phyloP scores from a whole-genome alignment of 495 filamentous ascomycete genomes.

The Neurospora terricola region DNA sequence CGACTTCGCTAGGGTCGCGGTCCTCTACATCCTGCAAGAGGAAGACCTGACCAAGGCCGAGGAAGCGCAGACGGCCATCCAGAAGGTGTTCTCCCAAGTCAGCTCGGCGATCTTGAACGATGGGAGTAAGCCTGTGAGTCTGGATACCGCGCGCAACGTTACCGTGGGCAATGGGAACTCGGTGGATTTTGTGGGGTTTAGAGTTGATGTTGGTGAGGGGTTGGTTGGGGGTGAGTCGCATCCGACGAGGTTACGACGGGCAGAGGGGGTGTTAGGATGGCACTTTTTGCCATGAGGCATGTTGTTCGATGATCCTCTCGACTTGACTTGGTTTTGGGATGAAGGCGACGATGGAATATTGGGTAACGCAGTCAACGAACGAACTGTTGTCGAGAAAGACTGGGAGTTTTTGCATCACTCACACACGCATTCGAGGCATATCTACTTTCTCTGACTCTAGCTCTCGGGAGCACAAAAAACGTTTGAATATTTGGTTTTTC shows the following conservation, averaged over 20 bases:
- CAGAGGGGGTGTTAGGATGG: background rate
- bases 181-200: constrained; percentile 37
- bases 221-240: constrained; percentile 5
- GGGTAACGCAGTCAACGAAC: background rate
- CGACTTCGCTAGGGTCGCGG: constrained; percentile 56
- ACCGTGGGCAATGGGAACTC: constrained; percentile 32
- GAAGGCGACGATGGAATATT: background rate
- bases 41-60: constrained; percentile 41
- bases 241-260: background rate
- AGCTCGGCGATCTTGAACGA: constrained; percentile 18
- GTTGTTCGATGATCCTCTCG: background rate
- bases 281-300: background rate
- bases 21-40: constrained; percentile 54
- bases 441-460: background rate
- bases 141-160: constrained; percentile 29
- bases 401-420: background rate
- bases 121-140: constrained; percentile 12
- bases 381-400: background rate
- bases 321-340: too few relatives aligned
- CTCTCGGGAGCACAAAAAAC: background rate
- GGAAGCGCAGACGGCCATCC: constrained; percentile 45
- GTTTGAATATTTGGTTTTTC: background rate
- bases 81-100: constrained; percentile 35
- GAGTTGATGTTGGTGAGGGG: constrained; percentile 2
- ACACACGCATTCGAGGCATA: background rate